Base-by-base conservation (phyloP, 2,329 filamentous ascomycete genomes). In the Chrysoporthe deuterocubensis region DNA sequence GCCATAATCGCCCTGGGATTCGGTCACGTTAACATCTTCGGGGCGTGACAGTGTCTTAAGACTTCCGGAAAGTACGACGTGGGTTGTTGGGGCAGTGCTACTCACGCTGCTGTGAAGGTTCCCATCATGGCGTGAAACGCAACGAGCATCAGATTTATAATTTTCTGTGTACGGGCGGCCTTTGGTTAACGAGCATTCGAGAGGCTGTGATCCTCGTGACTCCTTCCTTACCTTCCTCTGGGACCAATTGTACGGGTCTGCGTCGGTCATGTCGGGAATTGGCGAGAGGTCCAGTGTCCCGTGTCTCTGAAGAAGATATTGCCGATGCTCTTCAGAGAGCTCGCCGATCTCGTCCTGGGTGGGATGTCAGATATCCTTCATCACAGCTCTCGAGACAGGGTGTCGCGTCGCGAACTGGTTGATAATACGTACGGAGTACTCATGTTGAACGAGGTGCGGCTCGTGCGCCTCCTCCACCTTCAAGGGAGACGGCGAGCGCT, bases 241-340 rank as follows among this genome's bases (percentile, higher is more conserved):
- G 2, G 84, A 80, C 84, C 84, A 87, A 69, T 88, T 87, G 73
- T 85, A 86, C 0, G 85, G 85, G 72, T 87, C 85, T 2, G 81
- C 82, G 65, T 82, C 80, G 46, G 79, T 79, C 71, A 80, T 79
- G 43, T 79, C 79, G 1, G 85, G 85, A 16, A 87, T 74, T 1
- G 85, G 85, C 60, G 86, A 83, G 4, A 87, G 79, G 26, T 86
- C 80, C 34, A 86, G 72, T 0, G 83, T 87, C 61, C 85, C 85
- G 79, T 87, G 85, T 65, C 81, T 79, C 42, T 79, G 71, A 13
- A 87, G 74, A 5, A 88, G 78, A 73, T 85, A 87, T 57, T 84
- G 78, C 18, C 79, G 78, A 71, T 85, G 82, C 63, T 81, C 79
- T 60, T 78, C 75, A 6, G 81, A 75, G 16, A 84, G 75, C 32